phyloP scores from a whole-genome alignment of 225 moss, liverwort and hornwort genomes.

The Physcomitrellopsis africana region DNA sequence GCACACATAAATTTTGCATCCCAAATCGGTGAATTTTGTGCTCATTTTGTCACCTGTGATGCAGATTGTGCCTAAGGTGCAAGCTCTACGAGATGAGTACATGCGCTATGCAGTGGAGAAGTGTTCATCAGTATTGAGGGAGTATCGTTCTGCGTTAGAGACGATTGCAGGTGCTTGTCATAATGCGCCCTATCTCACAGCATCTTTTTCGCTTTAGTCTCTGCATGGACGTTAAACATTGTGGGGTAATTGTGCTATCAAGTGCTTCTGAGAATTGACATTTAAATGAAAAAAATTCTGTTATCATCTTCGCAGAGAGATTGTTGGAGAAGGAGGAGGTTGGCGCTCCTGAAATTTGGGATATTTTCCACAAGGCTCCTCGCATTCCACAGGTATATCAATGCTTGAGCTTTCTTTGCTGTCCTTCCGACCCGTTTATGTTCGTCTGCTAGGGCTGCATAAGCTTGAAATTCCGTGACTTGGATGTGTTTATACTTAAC shows the following conservation, averaged over 20 bases:
- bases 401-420: constrained; percentile 15
- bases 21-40: background rate
- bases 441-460: constrained; percentile 14
- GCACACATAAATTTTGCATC: background rate
- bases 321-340: constrained; percentile 90
- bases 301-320: constrained; percentile 58
- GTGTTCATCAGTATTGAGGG: constrained; percentile 84
- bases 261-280: background rate
- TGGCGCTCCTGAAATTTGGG: constrained; percentile 85
- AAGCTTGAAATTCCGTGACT: background rate
- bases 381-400: constrained; percentile 83
- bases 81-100: constrained; percentile 91
- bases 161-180: constrained; percentile 80
- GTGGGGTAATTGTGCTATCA: constrained; percentile 3
- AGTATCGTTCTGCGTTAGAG: constrained; percentile 95
- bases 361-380: constrained; percentile 86
- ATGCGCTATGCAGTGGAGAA: constrained; percentile 96
- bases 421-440: background rate
- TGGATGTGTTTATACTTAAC: constrained; percentile 29
- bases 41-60: constrained; percentile 7
- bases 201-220: background rate
- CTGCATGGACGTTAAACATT: constrained; percentile 6
- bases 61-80: constrained; percentile 94
- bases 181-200: constrained; percentile 4
- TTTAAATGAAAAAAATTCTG: constrained; percentile 21